Evolutionary conservation across 805 yeast genomes (phyloP).

Genomic region (Kregervanrija fluxuum): DNA sequence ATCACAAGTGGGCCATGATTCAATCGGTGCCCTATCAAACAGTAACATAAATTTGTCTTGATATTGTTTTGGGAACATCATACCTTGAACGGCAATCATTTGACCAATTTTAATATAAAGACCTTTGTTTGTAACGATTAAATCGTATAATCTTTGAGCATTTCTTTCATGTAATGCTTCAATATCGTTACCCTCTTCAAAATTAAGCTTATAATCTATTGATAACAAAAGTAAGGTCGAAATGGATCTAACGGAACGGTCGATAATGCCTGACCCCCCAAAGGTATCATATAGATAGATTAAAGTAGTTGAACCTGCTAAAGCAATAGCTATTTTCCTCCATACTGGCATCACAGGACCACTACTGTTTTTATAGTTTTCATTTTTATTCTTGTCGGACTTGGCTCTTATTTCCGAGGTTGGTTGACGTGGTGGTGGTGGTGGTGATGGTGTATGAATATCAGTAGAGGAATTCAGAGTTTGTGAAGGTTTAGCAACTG

Average conservation of each 20-base stretch:
- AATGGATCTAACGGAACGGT: slow-evolving; percentile 47
- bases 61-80: slow-evolving; percentile 57
- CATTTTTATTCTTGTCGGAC: no score
- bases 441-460: no score
- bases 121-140: slow-evolving; percentile 44
- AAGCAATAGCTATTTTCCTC: slow-evolving; percentile 4
- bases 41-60: slow-evolving; percentile 48
- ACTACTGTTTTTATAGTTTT: no score
- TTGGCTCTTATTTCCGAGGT: neutral
- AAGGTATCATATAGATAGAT: slow-evolving; percentile 25
- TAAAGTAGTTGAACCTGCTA: slow-evolving; percentile 12
- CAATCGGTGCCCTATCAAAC: slow-evolving; percentile 65
- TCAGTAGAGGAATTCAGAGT: no score
- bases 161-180: slow-evolving; percentile 52
- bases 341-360: neutral
- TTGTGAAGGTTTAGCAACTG: no score
- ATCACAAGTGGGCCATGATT: slow-evolving; percentile 42
- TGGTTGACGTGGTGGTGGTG: neutral
- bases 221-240: slow-evolving; percentile 45
- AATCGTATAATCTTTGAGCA: slow-evolving; percentile 41
- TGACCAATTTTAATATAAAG: slow-evolving; percentile 74
- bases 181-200: slow-evolving; percentile 37
- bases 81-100: slow-evolving; percentile 70
- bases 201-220: slow-evolving; percentile 50
- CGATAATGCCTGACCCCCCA: slow-evolving; percentile 40